These are phyloP conservation scores for Aspergillus eucalypticola DNA, from an alignment of 2,329 filamentous ascomycete species.

Conservation along the genomic window DNA sequence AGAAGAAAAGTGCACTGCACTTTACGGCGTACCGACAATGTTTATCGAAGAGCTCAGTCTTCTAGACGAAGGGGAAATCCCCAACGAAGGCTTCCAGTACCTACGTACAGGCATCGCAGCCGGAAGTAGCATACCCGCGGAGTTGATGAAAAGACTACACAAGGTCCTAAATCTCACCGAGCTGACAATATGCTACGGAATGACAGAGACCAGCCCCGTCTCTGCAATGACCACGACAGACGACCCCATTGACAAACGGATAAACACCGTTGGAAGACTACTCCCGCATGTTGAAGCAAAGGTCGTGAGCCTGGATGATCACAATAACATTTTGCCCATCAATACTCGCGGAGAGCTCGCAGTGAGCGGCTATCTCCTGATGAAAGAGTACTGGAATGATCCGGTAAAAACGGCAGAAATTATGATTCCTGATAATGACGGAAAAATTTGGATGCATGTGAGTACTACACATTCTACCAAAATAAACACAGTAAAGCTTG, in stretches of 20 bases:
- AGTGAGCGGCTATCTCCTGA: conserved; percentile 80
- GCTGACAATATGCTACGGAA: conserved; percentile 91
- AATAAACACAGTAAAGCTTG: no score
- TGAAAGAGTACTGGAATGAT: conserved; percentile 90
- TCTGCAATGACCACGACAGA: conserved; percentile 76
- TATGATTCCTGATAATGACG: conserved; percentile 57
- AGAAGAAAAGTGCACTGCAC: conserved; percentile 63
- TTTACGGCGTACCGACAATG: conserved; percentile 95
- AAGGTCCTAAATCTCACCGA: conserved; percentile 73
- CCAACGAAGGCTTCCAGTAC: conserved; percentile 58
- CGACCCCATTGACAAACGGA: conserved; percentile 72
- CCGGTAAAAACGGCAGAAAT: conserved; percentile 68
- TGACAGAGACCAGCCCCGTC: conserved; percentile 81
- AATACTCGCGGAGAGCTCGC: conserved; percentile 77
- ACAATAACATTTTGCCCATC: conserved; percentile 59
- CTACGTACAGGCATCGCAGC: conserved; percentile 90
- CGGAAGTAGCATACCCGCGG: conserved; percentile 78
- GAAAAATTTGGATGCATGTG: conserved; percentile 75
- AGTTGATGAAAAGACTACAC: conserved; percentile 69
- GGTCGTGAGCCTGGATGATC: conserved; percentile 70
- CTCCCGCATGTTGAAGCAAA: conserved; percentile 82
- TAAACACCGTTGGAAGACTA: conserved; percentile 73
- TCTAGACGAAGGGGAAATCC: conserved; percentile 56
- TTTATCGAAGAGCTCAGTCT: conserved; percentile 84
- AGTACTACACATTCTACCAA: no score